Evolutionary conservation across 2,329 filamentous ascomycete genomes (phyloP).

Genomic region (Alternaria triticimaculans): DNA sequence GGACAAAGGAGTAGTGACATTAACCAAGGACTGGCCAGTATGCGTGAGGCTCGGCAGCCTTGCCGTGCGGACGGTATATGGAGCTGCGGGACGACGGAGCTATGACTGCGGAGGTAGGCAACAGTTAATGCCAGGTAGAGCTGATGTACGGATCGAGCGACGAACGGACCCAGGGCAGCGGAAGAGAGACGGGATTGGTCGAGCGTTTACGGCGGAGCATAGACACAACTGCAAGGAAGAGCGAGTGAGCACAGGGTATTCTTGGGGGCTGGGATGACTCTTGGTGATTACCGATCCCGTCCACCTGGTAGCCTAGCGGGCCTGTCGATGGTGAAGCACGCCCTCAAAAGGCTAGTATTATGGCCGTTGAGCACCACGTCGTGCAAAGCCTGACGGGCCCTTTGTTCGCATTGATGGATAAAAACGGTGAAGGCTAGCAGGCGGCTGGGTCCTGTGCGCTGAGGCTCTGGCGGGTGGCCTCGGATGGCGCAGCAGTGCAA

Average conservation of each 20-base stretch:
- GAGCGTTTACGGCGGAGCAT: constrained; percentile 25
- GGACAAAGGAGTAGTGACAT: constrained; percentile 48
- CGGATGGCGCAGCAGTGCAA: constrained; percentile 38
- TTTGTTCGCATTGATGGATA: constrained; percentile 26
- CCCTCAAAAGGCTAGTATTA: constrained; percentile 35
- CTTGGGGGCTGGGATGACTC: constrained; percentile 36
- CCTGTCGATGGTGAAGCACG: constrained; percentile 39
- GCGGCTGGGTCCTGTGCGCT: constrained; percentile 31
- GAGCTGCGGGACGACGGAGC: constrained; percentile 29
- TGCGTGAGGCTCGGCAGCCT: constrained; percentile 35
- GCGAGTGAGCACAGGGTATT: constrained; percentile 32
- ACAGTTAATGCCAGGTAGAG: constrained; percentile 31
- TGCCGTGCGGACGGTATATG: constrained; percentile 29
- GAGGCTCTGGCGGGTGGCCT: constrained; percentile 38
- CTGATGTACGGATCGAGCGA: constrained; percentile 20
- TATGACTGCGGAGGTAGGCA: constrained; percentile 40
- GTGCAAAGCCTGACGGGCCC: constrained; percentile 41
- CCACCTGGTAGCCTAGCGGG: constrained; percentile 41
- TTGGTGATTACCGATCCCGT: constrained; percentile 44
- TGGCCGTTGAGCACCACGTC: constrained; percentile 43
- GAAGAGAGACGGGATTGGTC: constrained; percentile 36
- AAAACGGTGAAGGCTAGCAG: constrained; percentile 23
- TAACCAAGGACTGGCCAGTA: constrained; percentile 32
- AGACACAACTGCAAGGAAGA: constrained; percentile 38
- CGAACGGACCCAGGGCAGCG: constrained; percentile 32